A percentile compares a stretch with the other conserved stretches of the same genome.
phyloP scores from a whole-genome alignment of 768 basidiomycete species.

The Boletus patriciae region DNA sequence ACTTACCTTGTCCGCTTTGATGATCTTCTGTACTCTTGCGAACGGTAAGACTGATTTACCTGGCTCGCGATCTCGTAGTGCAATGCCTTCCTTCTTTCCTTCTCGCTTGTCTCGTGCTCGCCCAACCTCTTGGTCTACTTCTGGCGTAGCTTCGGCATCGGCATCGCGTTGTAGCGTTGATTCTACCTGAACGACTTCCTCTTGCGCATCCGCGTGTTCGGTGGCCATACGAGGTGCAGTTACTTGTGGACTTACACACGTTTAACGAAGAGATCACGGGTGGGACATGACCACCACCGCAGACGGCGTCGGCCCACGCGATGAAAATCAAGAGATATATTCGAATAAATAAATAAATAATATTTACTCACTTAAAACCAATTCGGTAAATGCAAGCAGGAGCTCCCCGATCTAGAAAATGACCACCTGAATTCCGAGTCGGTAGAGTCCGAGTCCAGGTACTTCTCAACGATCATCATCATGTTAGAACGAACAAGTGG shows the following conservation, averaged over 20 bases:
- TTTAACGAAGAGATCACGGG: neutral
- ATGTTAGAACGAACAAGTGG: constrained; percentile 3
- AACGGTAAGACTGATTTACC: constrained; percentile 79
- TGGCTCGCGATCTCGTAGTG: constrained; percentile 36
- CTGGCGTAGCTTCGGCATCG: constrained; percentile 13
- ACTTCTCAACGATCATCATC: neutral
- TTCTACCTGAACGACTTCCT: constrained; percentile 4
- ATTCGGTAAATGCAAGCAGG: too few relatives aligned
- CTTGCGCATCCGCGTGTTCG: constrained; percentile 10
- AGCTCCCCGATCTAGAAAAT: too few relatives aligned
- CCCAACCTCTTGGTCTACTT: constrained; percentile 5
- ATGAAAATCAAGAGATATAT: too few relatives aligned
- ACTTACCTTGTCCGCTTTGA: constrained; percentile 80
- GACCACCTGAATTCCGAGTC: too few relatives aligned
- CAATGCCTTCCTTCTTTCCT: constrained; percentile 20
- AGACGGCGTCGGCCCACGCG: neutral
- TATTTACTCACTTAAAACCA: too few relatives aligned
- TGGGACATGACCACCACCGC: constrained; percentile 1
- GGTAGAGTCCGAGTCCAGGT: too few relatives aligned
- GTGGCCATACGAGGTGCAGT: constrained; percentile 12
- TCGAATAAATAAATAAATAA: too few relatives aligned
- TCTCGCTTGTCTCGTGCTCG: constrained; percentile 12
- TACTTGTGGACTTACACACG: neutral
- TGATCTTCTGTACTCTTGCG: constrained; percentile 76
- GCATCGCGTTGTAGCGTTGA: constrained; percentile 4